These are phyloP conservation scores for Microsporum canis DNA, from an alignment of 2,329 filamentous ascomycete genomes.

Conservation along the genomic window DNA sequence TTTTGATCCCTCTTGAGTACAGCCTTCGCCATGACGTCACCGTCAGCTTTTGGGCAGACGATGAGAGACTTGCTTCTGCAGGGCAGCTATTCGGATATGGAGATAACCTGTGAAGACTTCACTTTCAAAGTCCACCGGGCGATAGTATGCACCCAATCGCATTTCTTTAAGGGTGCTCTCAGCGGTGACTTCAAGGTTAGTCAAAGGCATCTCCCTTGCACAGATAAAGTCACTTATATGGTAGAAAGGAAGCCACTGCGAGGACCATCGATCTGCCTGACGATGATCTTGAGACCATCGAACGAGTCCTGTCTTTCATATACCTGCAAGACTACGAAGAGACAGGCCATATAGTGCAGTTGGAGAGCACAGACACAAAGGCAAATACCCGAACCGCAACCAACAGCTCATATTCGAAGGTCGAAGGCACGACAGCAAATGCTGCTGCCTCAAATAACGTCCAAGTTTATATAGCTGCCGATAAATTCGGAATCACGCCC, in stretches of 20 bases:
- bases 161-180: not conserved
- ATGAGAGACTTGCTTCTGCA: not conserved
- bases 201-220: not conserved
- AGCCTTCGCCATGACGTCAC: not conserved
- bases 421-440: not conserved
- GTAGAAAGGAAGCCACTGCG: not conserved
- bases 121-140: not conserved
- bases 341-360: not conserved
- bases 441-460: not conserved
- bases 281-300: not conserved
- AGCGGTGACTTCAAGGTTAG: not conserved
- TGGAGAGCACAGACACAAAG: not conserved
- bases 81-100: not conserved
- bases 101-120: not conserved
- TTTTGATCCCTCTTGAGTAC: not conserved
- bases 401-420: not conserved
- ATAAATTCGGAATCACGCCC: not conserved
- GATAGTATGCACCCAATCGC: not conserved
- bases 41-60: not conserved
- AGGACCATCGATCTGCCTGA: not conserved
- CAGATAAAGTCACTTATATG: not conserved
- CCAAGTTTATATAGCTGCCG: not conserved
- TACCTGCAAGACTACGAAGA: slow-evolving; percentile 3
- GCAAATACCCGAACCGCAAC: not conserved
- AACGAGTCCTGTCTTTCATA: not conserved